These are phyloP conservation scores for Venustampulla echinocandica DNA, from an alignment of 495 filamentous ascomycete genomes.

Conservation along the genomic window DNA sequence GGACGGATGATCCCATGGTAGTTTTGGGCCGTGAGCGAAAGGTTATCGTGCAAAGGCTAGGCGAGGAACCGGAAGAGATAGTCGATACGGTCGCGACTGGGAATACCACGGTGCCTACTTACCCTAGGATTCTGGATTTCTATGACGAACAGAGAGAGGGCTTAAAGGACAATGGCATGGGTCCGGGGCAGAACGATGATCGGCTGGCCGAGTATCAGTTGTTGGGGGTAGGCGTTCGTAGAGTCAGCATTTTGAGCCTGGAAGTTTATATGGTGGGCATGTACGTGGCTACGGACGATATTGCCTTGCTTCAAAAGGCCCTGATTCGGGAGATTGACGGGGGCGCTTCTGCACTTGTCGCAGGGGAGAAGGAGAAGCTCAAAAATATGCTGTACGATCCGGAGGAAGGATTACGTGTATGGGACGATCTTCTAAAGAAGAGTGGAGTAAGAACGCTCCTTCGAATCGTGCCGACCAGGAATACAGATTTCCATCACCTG, in stretches of 20 bases:
- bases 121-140: slow-evolving; percentile 64
- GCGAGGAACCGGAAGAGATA: slow-evolving; percentile 31
- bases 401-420: slow-evolving; percentile 55
- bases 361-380: slow-evolving; percentile 64
- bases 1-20: slow-evolving; percentile 34
- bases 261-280: slow-evolving; percentile 92
- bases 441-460: slow-evolving; percentile 59
- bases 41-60: slow-evolving; percentile 40
- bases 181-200: slow-evolving; percentile 18
- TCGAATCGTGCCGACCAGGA: slow-evolving; percentile 72
- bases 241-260: slow-evolving; percentile 81
- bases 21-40: slow-evolving; percentile 41
- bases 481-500: slow-evolving; percentile 87
- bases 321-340: slow-evolving; percentile 46
- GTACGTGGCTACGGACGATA: slow-evolving; percentile 75
- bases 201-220: slow-evolving; percentile 64
- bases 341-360: slow-evolving; percentile 73
- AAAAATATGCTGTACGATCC: slow-evolving; percentile 59
- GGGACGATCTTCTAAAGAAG: slow-evolving; percentile 59
- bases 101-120: slow-evolving; percentile 72
- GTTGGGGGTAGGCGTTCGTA: slow-evolving; percentile 77
- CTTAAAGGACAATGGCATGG: slow-evolving; percentile 13
- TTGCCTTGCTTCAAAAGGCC: slow-evolving; percentile 43
- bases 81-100: slow-evolving; percentile 67
- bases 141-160: slow-evolving; percentile 14